Evolutionary conservation across 139 green algal species (phyloP), one percentile per base, ranked within the genome.

Genomic region (Volvox reticuliferus): DNA sequence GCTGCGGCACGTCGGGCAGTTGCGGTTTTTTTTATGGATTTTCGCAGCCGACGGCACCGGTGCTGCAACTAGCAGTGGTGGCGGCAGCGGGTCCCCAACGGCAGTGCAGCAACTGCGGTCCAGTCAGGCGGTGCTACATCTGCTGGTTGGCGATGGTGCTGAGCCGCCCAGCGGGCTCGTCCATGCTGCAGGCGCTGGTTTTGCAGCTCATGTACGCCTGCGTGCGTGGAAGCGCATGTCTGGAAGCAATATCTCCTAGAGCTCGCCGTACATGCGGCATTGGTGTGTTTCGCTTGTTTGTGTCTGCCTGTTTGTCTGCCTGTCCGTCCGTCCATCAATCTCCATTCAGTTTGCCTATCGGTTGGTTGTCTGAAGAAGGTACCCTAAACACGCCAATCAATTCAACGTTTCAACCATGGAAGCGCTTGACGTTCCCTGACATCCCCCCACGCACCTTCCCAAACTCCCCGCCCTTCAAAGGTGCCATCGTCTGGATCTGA

Each of bases 141-240:
- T 83, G 77, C 77, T 83, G 77, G 77, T 36, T 63, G 16, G 77
- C 77, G 33, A 21, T 17, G 35, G 33, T 36, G 17, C 35, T 83
- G 35, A 12, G 36, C 14, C 77, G 77, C 14, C 35, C 63, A 21
- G 35, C 22, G 33, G 35, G 36, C 36, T 63, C 77, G 77, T 65
- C 35, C 33, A 83, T 21, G 35, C 77, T 83, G 77, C 77, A 83
- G 77, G 33, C 77, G 14, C 77, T 83, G 35, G 77, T 83, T 14
- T 14, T 22, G 77, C 19, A 63, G 77, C 77, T 83, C 2, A 65
- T 21, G 20, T 18, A 19, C 35, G 20, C 35, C 12, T n/a, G n/a
- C n/a, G n/a, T n/a, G n/a, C n/a, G 22, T 83, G 77, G 77, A 63
- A 2, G 35, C 62, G 33, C 77, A 83, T 65, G 77, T 83, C 16